A percentile compares a stretch with the other conserved stretches of the same genome.
phyloP scores from a whole-genome alignment of 106 monocot species.

The Apostasia ramifera region DNA sequence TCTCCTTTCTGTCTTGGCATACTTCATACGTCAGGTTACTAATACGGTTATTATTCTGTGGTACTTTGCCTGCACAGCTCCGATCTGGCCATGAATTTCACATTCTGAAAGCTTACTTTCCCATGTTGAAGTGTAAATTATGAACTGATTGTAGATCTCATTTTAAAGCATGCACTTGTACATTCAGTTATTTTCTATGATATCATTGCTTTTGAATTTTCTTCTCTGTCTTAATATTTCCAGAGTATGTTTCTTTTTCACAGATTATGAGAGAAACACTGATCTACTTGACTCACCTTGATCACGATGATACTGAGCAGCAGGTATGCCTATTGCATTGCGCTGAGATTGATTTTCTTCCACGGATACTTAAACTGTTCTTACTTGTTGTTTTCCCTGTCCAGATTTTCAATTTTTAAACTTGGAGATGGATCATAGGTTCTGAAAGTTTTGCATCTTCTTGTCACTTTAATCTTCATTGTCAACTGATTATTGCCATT shows the following conservation, averaged over 20 bases:
- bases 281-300: constrained; percentile 93
- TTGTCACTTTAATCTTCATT: too few relatives aligned
- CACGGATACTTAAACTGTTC: not conserved
- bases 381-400: not conserved
- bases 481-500: too few relatives aligned
- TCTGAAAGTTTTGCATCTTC: not conserved
- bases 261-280: constrained; percentile 99
- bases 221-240: not conserved
- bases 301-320: constrained; percentile 98
- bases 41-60: too few relatives aligned
- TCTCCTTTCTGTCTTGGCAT: too few relatives aligned
- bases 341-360: not conserved
- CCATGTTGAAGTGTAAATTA: too few relatives aligned
- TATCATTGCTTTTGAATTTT: not conserved
- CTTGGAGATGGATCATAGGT: not conserved
- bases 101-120: too few relatives aligned
- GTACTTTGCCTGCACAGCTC: too few relatives aligned
- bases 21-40: too few relatives aligned
- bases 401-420: not conserved
- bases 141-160: too few relatives aligned
- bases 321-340: constrained; percentile 39
- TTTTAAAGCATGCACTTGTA: not conserved
- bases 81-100: too few relatives aligned
- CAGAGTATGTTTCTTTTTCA: constrained; percentile 7
- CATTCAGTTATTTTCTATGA: not conserved